These are phyloP conservation scores for Helotiales sp. DNA, from an alignment of 2,329 filamentous ascomycete species.

Conservation along the genomic window DNA sequence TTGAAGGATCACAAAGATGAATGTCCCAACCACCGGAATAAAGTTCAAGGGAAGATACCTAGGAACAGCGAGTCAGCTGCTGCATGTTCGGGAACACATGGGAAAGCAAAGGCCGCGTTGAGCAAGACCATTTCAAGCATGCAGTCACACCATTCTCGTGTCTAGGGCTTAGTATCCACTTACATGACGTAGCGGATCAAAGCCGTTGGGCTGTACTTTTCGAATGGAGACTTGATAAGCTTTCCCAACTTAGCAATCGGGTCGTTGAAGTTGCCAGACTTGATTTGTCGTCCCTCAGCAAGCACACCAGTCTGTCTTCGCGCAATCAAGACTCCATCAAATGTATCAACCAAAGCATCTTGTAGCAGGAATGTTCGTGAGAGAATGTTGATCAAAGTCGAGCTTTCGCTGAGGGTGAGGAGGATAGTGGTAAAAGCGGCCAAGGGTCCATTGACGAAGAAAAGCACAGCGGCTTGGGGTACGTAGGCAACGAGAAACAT, in stretches of 20 bases:
- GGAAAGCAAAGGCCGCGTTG: too few species aligned
- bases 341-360: conserved; percentile 83
- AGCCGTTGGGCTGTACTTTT: conserved; percentile 57
- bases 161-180: too few species aligned
- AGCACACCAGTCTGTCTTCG: conserved; percentile 61
- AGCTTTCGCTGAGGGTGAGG: conserved; percentile 64
- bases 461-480: conserved; percentile 79
- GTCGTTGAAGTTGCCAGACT: conserved; percentile 51
- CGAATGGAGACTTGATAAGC: conserved; percentile 57
- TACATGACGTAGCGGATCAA: conserved; percentile 65
- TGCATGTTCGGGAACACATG: too few species aligned
- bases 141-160: too few species aligned
- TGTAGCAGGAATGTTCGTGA: conserved; percentile 74
- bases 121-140: too few species aligned
- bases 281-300: conserved; percentile 71
- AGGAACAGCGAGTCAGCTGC: too few species aligned
- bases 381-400: conserved; percentile 55
- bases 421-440: conserved; percentile 72
- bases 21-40: conserved; percentile 84
- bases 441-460: conserved; percentile 82
- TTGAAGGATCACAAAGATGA: conserved; percentile 77
- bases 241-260: conserved; percentile 57
- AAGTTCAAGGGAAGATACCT: conserved; percentile 93
- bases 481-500: conserved; percentile 90
- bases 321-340: conserved; percentile 70